Percentiles rank a stretch among this genome's conserved stretches.
These are phyloP conservation scores for Exophiala sp. DNA, from an alignment of 2,329 filamentous ascomycete species.

Conservation along the genomic window DNA sequence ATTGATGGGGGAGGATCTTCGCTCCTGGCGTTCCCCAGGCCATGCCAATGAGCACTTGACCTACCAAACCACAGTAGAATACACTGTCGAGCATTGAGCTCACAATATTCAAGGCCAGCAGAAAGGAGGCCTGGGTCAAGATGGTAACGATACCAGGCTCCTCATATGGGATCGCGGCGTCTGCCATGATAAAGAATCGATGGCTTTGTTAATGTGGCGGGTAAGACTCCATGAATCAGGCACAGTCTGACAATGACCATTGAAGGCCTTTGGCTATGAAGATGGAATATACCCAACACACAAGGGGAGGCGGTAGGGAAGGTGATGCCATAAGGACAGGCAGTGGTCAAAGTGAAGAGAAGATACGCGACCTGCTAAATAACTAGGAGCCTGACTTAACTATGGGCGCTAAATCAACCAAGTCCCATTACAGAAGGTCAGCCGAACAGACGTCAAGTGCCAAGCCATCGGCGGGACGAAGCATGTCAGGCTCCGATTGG, in stretches of 20 bases:
- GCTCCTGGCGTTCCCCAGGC: constrained; percentile 63
- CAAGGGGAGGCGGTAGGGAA: too few species aligned
- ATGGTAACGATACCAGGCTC: constrained; percentile 57
- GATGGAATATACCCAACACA: too few species aligned
- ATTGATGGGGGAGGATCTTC: constrained; percentile 50
- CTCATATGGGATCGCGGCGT: constrained; percentile 46
- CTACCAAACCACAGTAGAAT: constrained; percentile 65
- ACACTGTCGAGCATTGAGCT: constrained; percentile 54
- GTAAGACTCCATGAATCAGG: too few species aligned
- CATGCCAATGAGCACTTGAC: constrained; percentile 65
- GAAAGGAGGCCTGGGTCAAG: constrained; percentile 55
- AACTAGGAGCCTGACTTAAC: too few species aligned
- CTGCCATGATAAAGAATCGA: constrained; percentile 3
- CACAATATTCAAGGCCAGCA: constrained; percentile 56
- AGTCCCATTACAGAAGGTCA: constrained; percentile 1
- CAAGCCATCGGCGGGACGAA: background rate
- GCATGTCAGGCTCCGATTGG: constrained; percentile 2
- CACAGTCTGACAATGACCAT: too few species aligned
- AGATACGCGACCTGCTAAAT: too few species aligned
- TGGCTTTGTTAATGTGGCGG: too few species aligned
- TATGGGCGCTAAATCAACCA: too few species aligned
- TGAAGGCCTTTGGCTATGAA: too few species aligned
- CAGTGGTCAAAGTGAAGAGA: too few species aligned
- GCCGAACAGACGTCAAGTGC: constrained; percentile 1
- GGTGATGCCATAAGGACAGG: too few species aligned